Conservation (phyloP, 306 rosid genomes). For the Quercus rubra region DNA sequence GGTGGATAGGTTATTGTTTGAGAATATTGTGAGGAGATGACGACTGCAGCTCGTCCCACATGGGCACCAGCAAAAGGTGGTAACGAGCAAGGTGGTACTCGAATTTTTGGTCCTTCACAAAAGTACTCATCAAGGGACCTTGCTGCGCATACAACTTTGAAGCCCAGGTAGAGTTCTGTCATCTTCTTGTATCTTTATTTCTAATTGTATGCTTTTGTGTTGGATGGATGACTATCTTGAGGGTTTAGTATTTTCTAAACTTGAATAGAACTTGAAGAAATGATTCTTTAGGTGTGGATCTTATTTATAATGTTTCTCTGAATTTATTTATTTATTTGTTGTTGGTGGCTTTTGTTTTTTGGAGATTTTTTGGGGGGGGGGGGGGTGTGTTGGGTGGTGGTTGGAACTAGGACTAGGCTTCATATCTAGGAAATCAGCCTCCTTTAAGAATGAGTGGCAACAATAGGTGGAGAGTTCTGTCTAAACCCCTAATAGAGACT, state of each 20-base stretch:
- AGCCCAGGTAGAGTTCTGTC: slow-evolving; percentile 53
- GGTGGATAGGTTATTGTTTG: neutral
- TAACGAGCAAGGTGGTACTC: slow-evolving; percentile 92
- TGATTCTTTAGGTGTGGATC: neutral
- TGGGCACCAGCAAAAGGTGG: slow-evolving; percentile 99
- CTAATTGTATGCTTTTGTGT: neutral
- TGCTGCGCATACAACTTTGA: slow-evolving; percentile 79
- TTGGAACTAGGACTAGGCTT: neutral
- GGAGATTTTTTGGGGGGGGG: neutral
- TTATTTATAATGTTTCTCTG: neutral
- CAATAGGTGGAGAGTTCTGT: neutral
- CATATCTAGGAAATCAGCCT: neutral
- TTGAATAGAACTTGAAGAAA: neutral
- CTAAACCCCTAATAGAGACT: neutral
- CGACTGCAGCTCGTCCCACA: slow-evolving; percentile 95
- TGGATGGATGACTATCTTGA: neutral
- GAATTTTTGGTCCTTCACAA: slow-evolving; percentile 94
- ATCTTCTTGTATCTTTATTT: neutral
- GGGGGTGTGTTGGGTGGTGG: too few species aligned
- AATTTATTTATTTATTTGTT: too few species aligned
- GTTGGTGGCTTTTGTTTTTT: neutral
- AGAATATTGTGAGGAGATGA: slow-evolving; percentile 33
- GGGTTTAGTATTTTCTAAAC: neutral
- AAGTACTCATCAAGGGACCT: slow-evolving; percentile 89
- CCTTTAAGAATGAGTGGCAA: neutral